A percentile compares a stretch with the other conserved stretches of the same genome.
phyloP scores from a whole-genome alignment of 805 yeast species.

The Candida namnaoensis region DNA sequence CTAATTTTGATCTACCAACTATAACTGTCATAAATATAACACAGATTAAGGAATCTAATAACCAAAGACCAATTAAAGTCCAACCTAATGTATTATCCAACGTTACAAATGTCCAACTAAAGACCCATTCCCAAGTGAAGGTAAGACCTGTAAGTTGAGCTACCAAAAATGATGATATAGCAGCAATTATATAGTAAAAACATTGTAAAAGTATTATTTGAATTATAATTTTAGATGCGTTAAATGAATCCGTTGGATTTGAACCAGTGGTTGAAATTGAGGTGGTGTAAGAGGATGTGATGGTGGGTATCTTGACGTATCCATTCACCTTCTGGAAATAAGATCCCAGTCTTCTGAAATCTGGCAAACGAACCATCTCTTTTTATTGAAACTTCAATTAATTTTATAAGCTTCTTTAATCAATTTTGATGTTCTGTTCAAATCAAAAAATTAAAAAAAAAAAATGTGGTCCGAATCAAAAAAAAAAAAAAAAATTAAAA shows the following conservation, averaged over 20 bases:
- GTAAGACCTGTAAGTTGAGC: constrained; percentile 65
- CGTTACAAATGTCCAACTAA: constrained; percentile 71
- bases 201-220: constrained; percentile 77
- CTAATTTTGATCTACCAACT: constrained; percentile 88
- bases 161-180: constrained; percentile 53
- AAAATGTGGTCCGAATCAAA: no score
- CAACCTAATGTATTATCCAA: constrained; percentile 76
- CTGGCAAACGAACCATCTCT: neutral
- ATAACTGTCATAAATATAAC: constrained; percentile 78
- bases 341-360: neutral
- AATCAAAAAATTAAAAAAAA: no score
- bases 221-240: constrained; percentile 50
- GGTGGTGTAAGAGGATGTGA: no score
- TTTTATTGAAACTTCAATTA: no score
- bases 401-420: no score
- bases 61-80: constrained; percentile 68
- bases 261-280: constrained; percentile 1
- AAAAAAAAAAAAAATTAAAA: no score
- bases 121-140: constrained; percentile 61
- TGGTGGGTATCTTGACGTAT: neutral
- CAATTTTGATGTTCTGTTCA: no score
- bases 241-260: constrained; percentile 29
- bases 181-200: constrained; percentile 71
- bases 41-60: constrained; percentile 73
- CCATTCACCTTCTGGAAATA: neutral